A percentile compares a stretch with the other conserved stretches of the same genome.
These are phyloP conservation scores for Cairneyella variabilis DNA, from an alignment of 495 filamentous ascomycete species.

Conservation along the genomic window DNA sequence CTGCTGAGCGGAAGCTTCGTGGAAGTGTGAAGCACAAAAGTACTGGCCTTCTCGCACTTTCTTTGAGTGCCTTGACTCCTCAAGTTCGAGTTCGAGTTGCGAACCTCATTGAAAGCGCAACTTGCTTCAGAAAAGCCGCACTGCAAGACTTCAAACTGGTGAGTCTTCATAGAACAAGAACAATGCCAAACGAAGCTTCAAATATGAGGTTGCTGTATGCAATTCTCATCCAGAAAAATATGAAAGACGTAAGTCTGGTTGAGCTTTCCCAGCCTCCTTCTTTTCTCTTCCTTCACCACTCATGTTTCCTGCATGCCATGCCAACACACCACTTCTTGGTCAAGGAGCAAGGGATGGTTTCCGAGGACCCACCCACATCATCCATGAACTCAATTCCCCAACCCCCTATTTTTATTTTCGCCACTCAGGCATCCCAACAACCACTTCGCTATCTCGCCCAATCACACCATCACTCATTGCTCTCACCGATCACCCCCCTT, in stretches of 20 bases:
- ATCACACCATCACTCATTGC: neutral
- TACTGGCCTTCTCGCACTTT: neutral
- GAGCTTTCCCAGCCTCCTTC: neutral
- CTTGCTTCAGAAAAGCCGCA: neutral
- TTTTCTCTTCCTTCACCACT: neutral
- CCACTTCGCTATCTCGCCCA: neutral
- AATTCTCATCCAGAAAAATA: slow-evolving; percentile 70
- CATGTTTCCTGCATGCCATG: neutral
- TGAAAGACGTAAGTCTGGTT: slow-evolving; percentile 58
- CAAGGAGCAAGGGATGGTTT: too few species aligned
- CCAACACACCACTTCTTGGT: too few species aligned
- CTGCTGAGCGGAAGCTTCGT: neutral
- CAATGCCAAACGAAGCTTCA: slow-evolving; percentile 37
- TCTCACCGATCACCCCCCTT: neutral
- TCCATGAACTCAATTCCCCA: neutral
- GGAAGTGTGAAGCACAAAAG: neutral
- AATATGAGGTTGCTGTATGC: slow-evolving; percentile 67
- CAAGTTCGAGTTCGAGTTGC: neutral
- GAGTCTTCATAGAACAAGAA: slow-evolving; percentile 13
- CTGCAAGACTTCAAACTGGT: slow-evolving; percentile 12
- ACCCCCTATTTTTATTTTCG: neutral
- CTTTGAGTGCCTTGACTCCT: neutral
- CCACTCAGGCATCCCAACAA: neutral
- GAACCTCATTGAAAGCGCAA: neutral
- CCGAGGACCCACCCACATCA: too few species aligned